Base-by-base conservation (phyloP, 495 filamentous ascomycete genomes). In the Aspergillus baeticus region DNA sequence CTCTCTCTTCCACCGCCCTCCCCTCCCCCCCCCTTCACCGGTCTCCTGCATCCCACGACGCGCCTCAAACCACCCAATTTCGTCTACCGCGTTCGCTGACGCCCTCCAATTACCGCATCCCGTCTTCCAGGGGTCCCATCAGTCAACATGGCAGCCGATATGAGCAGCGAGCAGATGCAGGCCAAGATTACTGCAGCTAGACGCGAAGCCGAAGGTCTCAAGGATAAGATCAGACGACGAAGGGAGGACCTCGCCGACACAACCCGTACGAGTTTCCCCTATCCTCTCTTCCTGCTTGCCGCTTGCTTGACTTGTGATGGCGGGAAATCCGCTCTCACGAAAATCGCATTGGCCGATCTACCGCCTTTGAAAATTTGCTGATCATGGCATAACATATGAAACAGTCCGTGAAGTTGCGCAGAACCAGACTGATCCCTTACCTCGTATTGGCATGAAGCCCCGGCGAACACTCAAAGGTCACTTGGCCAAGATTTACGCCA, bases 191-290 rank as follows among this genome's bases (percentile, higher is more conserved):
- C 95, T 70, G 88, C 93, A 62, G 94, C 94, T 68, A 85, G 94
- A 78, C 90, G 94, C 79, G 94, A 98, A 81, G 94, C 94, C 60
- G 94, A 98, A 80, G 91, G 88, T 36, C 78, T 98, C 60, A 98
- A 98, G 83, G 94, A 98, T 72, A 87, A 90, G 77, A 98, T 98
- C 83, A 98, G 95, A 87, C 85, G 92, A 77, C 94, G 94, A 83
- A 98, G 97, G 87, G 94, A 98, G 84, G 94, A 98, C 74, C 81
- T 98, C 62, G 95, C 92, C 66, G 94, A 98, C 75, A 93, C 92
- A 59, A 93, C 92, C 64, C 86, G 94, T 98, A 83, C 84, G 92
- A 86, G 45, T 47, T 7, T 56, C 54, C 64, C 54, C 29, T 50
- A 35, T 42, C 39, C 42, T 10, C 41, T 18, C 51, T 21, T 55